Base-by-base conservation (phyloP, 2,329 filamentous ascomycete genomes). In the Triangularia verruculosa region DNA sequence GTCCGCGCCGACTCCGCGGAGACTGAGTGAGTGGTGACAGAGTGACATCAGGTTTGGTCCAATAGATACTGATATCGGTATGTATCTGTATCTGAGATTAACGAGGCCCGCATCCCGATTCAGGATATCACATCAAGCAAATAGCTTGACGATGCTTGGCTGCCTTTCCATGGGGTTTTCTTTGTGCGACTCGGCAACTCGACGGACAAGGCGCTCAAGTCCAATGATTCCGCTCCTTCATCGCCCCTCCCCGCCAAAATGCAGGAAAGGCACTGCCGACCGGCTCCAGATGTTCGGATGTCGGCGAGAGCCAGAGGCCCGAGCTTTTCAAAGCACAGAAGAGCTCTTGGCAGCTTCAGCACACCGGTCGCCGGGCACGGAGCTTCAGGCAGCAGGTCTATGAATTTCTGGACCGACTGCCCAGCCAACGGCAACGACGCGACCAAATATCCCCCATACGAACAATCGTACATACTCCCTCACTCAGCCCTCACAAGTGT, bases 31-130 rank as follows among this genome's bases (percentile, higher is more conserved):
- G 39, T 47, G 39, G 39, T 47, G 39, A 47, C 39, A 17, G 39
- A 47, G 56, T 63, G 60, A 61, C 61, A 63, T 64, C 56, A 59
- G 59, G 17, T 20, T 47, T 47, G 39, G 20, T 47, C 39, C n/a
- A 47, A 47, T 47, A 20, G 39, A 20, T 17, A 24, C 32, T 20
- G 47, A 34, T 28, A 20, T 17, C 24, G 55, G 28, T 28, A 25
- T n/a, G 52, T 30, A 43, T 25, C 20, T 11, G 28, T 30, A 47
- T 27, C n/a, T 5, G 5, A 20, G 39, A 47, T 47, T 47, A 47
- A 47, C 39, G 39, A 47, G 39, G 39, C 39, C 39, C n/a, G 39
- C 39, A 47, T 47, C n/a, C n/a, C n/a, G n/a, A 20, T 47, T 47
- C 39, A 47, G 39, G 39, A 20, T 17, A 13, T n/a, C 5, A 15